Base-by-base conservation (phyloP, 139 green algal species). In the Pseudopediastrum boryanum region DNA sequence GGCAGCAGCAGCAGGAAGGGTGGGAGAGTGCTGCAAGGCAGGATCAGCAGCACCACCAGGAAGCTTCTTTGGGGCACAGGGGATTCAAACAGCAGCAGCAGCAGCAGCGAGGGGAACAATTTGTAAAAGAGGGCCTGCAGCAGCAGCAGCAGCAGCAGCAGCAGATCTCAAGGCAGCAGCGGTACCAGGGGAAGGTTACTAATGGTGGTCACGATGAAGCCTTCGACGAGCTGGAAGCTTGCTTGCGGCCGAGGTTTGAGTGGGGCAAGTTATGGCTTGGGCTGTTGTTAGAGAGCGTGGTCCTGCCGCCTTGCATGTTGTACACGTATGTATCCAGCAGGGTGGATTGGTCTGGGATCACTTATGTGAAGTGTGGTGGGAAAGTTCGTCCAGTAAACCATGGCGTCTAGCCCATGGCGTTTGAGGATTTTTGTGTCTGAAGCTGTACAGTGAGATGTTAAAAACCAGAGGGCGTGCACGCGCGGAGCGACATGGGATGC, bases 311-410 rank as follows among this genome's bases (percentile, higher is more conserved):
- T 2, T 89, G 86, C 73, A 81, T 86, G 16, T 35, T 78, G 6
- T 88, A 88, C 79, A 91, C 85, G 7, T 85, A 84, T 29, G 0
- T 82, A 2, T 79, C 41, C 8, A 33, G 48, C 66, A 16, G 52
- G 21, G 46, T 92, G 46, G 81, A 68, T 23, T 86, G 88, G 87
- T 65, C 77, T 31, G 88, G 88, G 7, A 80, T 91, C 12, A 39
- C 38, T 33, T 94, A 94, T 35, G 48, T 39, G 31, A 83, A 86
- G 50, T n/a, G 65, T 10, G 29, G 54, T 1, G 86, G 86, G 16
- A 85, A 69, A 19, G 70, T 90, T n/a, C n/a, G n/a, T n/a, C n/a
- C n/a, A n/a, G n/a, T n/a, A n/a, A n/a, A n/a, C n/a, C n/a, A n/a
- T n/a, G n/a, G n/a, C n/a, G n/a, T n/a, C n/a, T n/a, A n/a, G n/a